These are phyloP conservation scores for Psilocybe subaeruginosa DNA, from an alignment of 768 basidiomycete genomes.

Conservation along the genomic window DNA sequence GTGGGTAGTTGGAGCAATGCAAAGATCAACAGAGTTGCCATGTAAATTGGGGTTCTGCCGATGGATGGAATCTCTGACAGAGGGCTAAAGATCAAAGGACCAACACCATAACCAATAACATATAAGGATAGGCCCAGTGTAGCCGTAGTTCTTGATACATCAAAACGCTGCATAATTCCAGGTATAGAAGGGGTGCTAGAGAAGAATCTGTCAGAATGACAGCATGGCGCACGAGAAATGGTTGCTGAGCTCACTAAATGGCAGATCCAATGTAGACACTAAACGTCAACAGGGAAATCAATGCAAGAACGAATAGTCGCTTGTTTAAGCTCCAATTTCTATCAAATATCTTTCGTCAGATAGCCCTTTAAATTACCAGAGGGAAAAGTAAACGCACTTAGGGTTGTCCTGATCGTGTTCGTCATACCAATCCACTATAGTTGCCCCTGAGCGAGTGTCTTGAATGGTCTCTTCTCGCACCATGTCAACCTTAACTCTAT, in stretches of 20 bases:
- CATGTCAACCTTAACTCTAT: background rate
- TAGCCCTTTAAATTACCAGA: background rate
- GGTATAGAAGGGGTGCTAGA: constrained; percentile 7
- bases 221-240: background rate
- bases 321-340: constrained; percentile 8
- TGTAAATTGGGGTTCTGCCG: constrained; percentile 4
- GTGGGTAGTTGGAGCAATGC: background rate
- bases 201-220: no score
- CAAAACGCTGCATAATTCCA: constrained; percentile 2
- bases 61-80: constrained; percentile 5
- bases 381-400: background rate
- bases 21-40: constrained; percentile 4
- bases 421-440: constrained; percentile 1
- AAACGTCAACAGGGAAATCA: constrained; percentile 5
- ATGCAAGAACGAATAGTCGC: background rate
- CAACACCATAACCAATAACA: constrained; percentile 5
- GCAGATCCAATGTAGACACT: constrained; percentile 9
- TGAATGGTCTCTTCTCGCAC: background rate
- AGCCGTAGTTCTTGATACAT: constrained; percentile 4
- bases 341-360: background rate
- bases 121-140: constrained; percentile 4
- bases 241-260: background rate
- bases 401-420: constrained; percentile 3
- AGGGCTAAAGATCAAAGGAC: constrained; percentile 8
- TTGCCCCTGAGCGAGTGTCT: background rate